Evolutionary conservation across 768 basidiomycete genomes (phyloP), one percentile per base, ranked within the genome.

Genomic region (Suillus variegatus): DNA sequence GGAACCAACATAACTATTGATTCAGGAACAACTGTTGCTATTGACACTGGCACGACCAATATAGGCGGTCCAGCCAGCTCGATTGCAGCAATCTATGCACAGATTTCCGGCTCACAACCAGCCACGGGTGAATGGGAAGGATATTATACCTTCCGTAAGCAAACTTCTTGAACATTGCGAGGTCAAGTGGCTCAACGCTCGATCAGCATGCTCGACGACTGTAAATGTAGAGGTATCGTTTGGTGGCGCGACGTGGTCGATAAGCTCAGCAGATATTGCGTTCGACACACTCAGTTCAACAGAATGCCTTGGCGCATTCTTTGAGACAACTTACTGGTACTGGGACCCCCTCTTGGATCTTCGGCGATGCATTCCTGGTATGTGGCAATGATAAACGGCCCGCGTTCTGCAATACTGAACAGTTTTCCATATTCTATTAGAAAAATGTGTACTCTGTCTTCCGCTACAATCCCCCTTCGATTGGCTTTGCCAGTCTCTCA

Each of bases 21-120:
- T 6, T 65, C 61, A 0, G 72, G 75, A 8, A 36, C 67, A n/a
- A 65, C 71, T 47, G 82, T 80, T 22, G 86, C 84, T 35, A 87
- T 88, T 64, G 87, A 88, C 65, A 87, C 86, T 3, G 87, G 86
- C 36, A 88, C 87, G 2, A 88, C 88, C 32, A 78, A 88, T 65
- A 82, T 88, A 47, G 86, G 80, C 12, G 88, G 82, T 0, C 87
- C 87, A 0, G 18, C 77, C 4, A 65, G 65, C 13, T 72, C 76
- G n/a, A 77, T 85, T 20, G 35, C 68, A 41, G 72, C 73, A 12
- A 77, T 88, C 65, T 88, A 82, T 66, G 74, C 77, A 13, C 77
- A 81, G 62, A 83, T 88, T 66, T 75, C 80, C n/a, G 76, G 77
- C 22, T 76, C 84, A 1, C 65, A 71, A 14, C 72, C 80, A 1